phyloP scores from a whole-genome alignment of 352 stramenopile genomes.

The Pythium sukuiense region DNA sequence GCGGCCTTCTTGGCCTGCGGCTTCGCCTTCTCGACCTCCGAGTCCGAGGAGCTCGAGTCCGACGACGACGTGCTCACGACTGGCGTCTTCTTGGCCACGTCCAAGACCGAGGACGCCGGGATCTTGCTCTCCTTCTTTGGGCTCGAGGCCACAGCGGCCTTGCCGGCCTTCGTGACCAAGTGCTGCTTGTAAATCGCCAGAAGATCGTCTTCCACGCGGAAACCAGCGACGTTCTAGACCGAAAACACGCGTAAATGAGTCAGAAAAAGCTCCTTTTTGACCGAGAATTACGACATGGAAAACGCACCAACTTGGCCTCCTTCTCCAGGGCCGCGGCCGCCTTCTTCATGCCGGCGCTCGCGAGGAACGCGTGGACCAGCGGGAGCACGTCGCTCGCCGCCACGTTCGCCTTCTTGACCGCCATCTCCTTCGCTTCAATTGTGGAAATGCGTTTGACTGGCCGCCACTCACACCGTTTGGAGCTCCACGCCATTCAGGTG shows the following conservation, averaged over 20 bases:
- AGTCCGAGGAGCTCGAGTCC: slow-evolving; percentile 24
- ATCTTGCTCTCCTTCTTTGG: slow-evolving; percentile 53
- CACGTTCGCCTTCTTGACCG: slow-evolving; percentile 36
- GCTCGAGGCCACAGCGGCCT: slow-evolving; percentile 22
- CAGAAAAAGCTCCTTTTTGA: slow-evolving; percentile 12
- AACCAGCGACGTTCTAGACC: slow-evolving; percentile 39
- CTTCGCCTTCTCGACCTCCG: slow-evolving; percentile 26
- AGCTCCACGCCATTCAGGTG: slow-evolving; percentile 27
- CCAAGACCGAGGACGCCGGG: slow-evolving; percentile 49
- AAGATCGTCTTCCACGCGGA: slow-evolving; percentile 65
- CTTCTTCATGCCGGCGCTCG: slow-evolving; percentile 67
- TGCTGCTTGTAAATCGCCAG: slow-evolving; percentile 77
- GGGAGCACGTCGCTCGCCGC: slow-evolving; percentile 79
- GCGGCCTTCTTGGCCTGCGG: slow-evolving; percentile 17
- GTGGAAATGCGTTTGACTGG: background rate
- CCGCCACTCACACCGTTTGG: slow-evolving; percentile 25
- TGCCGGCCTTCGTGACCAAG: slow-evolving; percentile 38
- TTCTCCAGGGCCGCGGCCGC: slow-evolving; percentile 60
- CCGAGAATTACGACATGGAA: background rate
- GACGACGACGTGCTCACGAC: slow-evolving; percentile 37
- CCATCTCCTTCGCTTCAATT: slow-evolving; percentile 19
- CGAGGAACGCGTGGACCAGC: slow-evolving; percentile 70
- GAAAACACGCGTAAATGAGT: slow-evolving; percentile 3
- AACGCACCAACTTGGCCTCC: slow-evolving; percentile 69
- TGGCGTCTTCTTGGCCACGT: slow-evolving; percentile 53